Base-by-base conservation (phyloP, 176 grass and related monocot genomes). In the Oryza australiensis region DNA sequence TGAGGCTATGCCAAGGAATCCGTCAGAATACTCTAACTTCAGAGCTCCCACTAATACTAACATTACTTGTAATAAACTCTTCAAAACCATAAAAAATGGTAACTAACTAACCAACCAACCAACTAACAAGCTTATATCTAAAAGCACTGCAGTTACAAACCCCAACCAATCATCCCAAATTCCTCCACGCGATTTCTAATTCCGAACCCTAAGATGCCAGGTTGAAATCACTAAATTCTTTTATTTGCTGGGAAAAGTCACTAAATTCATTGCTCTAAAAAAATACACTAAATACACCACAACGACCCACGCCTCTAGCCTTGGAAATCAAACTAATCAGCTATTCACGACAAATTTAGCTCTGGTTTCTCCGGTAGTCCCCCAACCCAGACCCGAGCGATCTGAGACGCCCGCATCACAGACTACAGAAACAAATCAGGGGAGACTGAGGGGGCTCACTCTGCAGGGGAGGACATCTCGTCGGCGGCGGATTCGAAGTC, bases 391-490 rank as follows among this genome's bases (percentile, higher is more conserved):
- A 32, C 59, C 72, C 38, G 38, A 12, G 49, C 5, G 48, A 46
- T 41, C 68, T 24, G 5, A 9, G 34, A 70, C 5, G 24, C 29
- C 40, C 18, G 28, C 66, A 82, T 82, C 83, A 16, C 37, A 45
- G 33, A 66, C 64, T 32, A 26, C 3, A 70, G 48, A 8, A 26
- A 20, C 23, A 8, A 22, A 42, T 11, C 64, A 28, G 42, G 32
- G 10, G 22, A 57, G 26, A 29, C 62, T 32, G 32, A 84, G 26
- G 67, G 32, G 26, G 88, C 93, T 93, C 75, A 95, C 90, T 93
- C 93, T 34, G 49, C 90, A 12, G 93, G 93, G 28, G 93, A 88
- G 51, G 90, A 90, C 93, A 95, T 95, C 49, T 67, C 71, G 68
- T 51, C 68, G 14, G 26, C 51, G 64, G 72, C 64, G 32, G 70